Conservation (phyloP, 1,284 basidiomycete genomes). For the Boletus smithii region DNA sequence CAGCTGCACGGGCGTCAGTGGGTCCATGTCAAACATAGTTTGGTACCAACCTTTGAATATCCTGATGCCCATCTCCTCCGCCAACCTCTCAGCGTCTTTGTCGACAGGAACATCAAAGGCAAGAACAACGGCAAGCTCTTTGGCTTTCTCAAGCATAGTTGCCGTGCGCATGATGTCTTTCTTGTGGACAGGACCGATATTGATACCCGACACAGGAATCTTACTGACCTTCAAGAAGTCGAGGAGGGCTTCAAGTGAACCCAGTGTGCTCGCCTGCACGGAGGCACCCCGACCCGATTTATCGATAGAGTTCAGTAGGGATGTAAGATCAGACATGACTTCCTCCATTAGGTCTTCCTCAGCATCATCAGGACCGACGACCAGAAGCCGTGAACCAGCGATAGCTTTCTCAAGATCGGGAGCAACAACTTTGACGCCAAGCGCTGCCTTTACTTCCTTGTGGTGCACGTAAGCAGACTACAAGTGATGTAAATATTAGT, state of each 20-base stretch:
- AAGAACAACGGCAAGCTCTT: conserved; percentile 92
- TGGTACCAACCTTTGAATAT: conserved; percentile 78
- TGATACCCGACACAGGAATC: conserved; percentile 96
- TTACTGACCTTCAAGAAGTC: conserved; percentile 96
- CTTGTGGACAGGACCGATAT: conserved; percentile 97
- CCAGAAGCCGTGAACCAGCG: conserved; percentile 91
- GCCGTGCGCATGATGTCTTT: conserved; percentile 91
- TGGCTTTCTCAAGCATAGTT: conserved; percentile 95
- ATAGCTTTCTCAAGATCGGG: conserved; percentile 99
- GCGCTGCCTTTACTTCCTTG: conserved; percentile 96
- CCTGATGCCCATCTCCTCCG: conserved; percentile 91
- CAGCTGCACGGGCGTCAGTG: conserved; percentile 50
- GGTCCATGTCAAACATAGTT: neutral
- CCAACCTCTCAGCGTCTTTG: conserved; percentile 87
- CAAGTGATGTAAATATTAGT: neutral
- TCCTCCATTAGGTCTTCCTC: conserved; percentile 94
- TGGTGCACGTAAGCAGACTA: conserved; percentile 97
- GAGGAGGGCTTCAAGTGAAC: conserved; percentile 94
- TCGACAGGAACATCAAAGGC: conserved; percentile 97
- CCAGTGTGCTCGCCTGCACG: conserved; percentile 96
- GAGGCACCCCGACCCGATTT: conserved; percentile 95
- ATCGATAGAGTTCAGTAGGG: conserved; percentile 88
- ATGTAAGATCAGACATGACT: conserved; percentile 95
- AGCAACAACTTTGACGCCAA: conserved; percentile 96
- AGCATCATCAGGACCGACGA: conserved; percentile 91